A percentile compares a stretch with the other conserved stretches of the same genome.
Conservation (phyloP, 495 filamentous ascomycete species). For the Lasiosphaeris hirsuta region DNA sequence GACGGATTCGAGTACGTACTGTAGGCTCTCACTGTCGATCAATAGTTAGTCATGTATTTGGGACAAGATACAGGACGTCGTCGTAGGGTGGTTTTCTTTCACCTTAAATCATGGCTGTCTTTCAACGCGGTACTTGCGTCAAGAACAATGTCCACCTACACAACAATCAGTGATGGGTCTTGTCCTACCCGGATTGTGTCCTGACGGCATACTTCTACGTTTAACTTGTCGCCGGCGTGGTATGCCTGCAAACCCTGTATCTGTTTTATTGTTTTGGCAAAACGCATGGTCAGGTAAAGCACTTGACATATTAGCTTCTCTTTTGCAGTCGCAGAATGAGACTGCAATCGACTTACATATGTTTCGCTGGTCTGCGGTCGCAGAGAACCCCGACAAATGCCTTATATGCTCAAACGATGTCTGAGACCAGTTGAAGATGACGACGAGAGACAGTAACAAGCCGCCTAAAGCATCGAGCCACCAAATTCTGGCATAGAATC, state of each 20-base stretch:
- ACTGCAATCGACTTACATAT: slow-evolving; percentile 42
- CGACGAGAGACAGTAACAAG: slow-evolving; percentile 71
- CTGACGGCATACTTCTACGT: slow-evolving; percentile 51
- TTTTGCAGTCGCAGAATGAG: too few relatives aligned
- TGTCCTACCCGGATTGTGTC: too few relatives aligned
- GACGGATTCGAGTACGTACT: slow-evolving; percentile 87
- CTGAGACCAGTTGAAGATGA: slow-evolving; percentile 80
- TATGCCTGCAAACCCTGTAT: slow-evolving; percentile 89
- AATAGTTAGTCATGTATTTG: too few relatives aligned
- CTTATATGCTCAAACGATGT: slow-evolving; percentile 77
- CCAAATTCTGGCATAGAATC: slow-evolving; percentile 74
- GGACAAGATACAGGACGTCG: too few relatives aligned
- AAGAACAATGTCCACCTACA: slow-evolving; percentile 62
- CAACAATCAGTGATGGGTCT: too few relatives aligned
- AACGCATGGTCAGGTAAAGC: slow-evolving; percentile 90
- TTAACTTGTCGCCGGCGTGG: slow-evolving; percentile 84
- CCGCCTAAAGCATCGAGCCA: slow-evolving; percentile 85
- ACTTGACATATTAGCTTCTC: slow-evolving; percentile 35
- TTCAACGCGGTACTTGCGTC: slow-evolving; percentile 73
- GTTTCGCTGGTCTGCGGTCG: slow-evolving; percentile 75
- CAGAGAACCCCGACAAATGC: slow-evolving; percentile 78
- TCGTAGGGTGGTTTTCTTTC: background rate
- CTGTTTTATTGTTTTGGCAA: slow-evolving; percentile 81
- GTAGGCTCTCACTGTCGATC: slow-evolving; percentile 62
- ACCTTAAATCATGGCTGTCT: slow-evolving; percentile 83